Conservation (phyloP, 208 protist genomes). For the Phytomonas francai region DNA sequence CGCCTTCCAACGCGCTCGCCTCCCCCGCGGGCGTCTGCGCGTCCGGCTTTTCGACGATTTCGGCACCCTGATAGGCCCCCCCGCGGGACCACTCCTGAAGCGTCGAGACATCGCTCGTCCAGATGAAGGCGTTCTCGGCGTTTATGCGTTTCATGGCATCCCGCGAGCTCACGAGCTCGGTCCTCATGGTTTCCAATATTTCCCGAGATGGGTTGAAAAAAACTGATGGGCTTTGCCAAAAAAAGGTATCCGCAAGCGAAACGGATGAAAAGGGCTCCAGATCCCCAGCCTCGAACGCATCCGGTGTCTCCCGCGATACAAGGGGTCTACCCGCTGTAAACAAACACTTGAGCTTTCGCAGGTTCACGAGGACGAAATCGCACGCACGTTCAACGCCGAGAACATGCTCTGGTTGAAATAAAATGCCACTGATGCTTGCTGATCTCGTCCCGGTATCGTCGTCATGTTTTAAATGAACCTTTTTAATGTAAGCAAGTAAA, state of each 20-base stretch:
- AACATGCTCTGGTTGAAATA: not conserved
- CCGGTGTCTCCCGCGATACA: not conserved
- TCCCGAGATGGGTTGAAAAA: slow-evolving; percentile 26
- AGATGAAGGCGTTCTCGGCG: slow-evolving; percentile 29
- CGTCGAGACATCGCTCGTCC: slow-evolving; percentile 30
- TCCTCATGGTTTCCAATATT: slow-evolving; percentile 18
- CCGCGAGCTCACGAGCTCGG: slow-evolving; percentile 20
- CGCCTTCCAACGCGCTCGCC: not conserved
- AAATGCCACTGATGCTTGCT: not conserved
- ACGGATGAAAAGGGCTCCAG: not conserved
- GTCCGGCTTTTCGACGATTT: not conserved
- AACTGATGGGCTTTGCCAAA: slow-evolving; percentile 8
- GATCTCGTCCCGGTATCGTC: not conserved
- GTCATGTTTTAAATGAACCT: not conserved
- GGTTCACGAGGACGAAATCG: not conserved
- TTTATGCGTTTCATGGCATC: slow-evolving; percentile 30
- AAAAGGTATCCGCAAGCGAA: not conserved
- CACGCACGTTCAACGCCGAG: not conserved
- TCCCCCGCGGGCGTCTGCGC: not conserved
- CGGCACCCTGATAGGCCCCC: not conserved
- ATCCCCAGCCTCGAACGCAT: slow-evolving; percentile 4
- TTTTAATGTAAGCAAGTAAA: slow-evolving; percentile 22
- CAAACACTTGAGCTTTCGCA: slow-evolving; percentile 8
- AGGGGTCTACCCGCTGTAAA: not conserved
- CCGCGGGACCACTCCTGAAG: slow-evolving; percentile 13